phyloP scores from a whole-genome alignment of 345 rosid species.

The Turnera subulata region DNA sequence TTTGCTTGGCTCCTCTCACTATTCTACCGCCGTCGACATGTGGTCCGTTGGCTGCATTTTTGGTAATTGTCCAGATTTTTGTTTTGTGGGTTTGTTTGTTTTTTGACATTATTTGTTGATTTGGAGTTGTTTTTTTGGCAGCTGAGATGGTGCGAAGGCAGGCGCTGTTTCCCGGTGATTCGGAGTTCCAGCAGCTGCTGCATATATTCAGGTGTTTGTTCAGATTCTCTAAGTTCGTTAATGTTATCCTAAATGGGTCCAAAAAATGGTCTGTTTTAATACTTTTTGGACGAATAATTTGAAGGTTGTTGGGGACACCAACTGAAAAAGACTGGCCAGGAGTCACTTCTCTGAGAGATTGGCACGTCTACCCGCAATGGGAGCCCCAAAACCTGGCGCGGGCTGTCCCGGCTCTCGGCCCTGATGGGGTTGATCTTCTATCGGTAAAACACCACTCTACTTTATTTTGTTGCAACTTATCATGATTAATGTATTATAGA shows the following conservation, averaged over 20 bases:
- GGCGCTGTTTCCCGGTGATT: slow-evolving; percentile 89
- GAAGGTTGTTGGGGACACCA: slow-evolving; percentile 88
- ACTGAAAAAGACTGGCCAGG: slow-evolving; percentile 85
- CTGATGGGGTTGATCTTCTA: slow-evolving; percentile 84
- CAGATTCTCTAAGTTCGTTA: too few species aligned
- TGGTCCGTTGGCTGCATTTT: slow-evolving; percentile 99
- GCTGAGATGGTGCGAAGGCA: slow-evolving; percentile 93
- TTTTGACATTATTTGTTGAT: background rate
- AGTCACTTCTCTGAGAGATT: slow-evolving; percentile 70
- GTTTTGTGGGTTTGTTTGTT: background rate
- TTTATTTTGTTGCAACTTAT: too few species aligned
- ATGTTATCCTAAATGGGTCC: too few species aligned
- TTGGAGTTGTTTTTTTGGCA: background rate
- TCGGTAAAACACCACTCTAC: too few species aligned
- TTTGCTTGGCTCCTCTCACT: slow-evolving; percentile 75
- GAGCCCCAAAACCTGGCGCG: slow-evolving; percentile 64
- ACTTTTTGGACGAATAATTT: too few species aligned
- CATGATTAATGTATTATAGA: too few species aligned
- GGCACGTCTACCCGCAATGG: slow-evolving; percentile 94
- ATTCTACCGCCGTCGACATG: slow-evolving; percentile 85
- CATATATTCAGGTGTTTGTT: slow-evolving; percentile 72
- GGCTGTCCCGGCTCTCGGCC: slow-evolving; percentile 66
- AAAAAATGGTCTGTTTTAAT: too few species aligned
- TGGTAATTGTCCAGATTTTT: slow-evolving; percentile 29
- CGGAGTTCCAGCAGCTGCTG: slow-evolving; percentile 92